These are phyloP conservation scores for Didymella segeticola DNA, from an alignment of 2,329 filamentous ascomycete genomes.

Conservation along the genomic window DNA sequence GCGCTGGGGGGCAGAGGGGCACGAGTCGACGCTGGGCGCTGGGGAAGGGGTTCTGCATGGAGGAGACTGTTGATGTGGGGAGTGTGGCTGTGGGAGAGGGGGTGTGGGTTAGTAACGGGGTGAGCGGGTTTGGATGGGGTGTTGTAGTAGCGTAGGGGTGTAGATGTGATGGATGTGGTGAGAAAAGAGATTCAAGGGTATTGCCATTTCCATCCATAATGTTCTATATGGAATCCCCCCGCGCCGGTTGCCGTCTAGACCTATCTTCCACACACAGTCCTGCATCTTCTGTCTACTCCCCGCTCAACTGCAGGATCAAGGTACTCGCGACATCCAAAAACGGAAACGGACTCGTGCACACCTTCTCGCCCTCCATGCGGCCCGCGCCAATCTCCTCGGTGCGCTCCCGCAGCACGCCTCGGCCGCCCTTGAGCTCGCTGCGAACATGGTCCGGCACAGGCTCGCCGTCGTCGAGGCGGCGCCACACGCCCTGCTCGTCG, in stretches of 20 bases:
- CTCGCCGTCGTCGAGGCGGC: constrained; percentile 42
- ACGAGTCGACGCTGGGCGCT: constrained; percentile 86
- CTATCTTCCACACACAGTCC: too few relatives aligned
- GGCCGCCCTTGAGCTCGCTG: constrained; percentile 40
- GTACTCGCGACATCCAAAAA: constrained; percentile 93
- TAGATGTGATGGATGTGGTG: too few relatives aligned
- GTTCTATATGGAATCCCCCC: too few relatives aligned
- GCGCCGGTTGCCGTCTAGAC: too few relatives aligned
- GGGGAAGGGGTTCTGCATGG: constrained; percentile 69
- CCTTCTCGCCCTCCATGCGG: constrained; percentile 78
- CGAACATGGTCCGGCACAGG: constrained; percentile 38
- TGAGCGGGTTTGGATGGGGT: constrained; percentile 72
- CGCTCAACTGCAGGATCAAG: constrained; percentile 82
- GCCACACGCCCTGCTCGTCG: constrained; percentile 45
- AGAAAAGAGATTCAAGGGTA: too few relatives aligned
- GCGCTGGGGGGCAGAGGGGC: constrained; percentile 80
- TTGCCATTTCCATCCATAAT: too few relatives aligned
- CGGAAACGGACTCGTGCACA: constrained; percentile 92
- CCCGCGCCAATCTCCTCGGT: constrained; percentile 55
- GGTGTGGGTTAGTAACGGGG: constrained; percentile 89
- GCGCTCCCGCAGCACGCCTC: constrained; percentile 46
- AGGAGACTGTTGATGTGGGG: constrained; percentile 65
- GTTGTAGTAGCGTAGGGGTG: too few relatives aligned
- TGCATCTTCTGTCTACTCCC: too few relatives aligned
- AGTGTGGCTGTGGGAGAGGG: constrained; percentile 75